Evolutionary conservation across 306 rosid genomes (phyloP).

Genomic region (Trifolium dubium): DNA sequence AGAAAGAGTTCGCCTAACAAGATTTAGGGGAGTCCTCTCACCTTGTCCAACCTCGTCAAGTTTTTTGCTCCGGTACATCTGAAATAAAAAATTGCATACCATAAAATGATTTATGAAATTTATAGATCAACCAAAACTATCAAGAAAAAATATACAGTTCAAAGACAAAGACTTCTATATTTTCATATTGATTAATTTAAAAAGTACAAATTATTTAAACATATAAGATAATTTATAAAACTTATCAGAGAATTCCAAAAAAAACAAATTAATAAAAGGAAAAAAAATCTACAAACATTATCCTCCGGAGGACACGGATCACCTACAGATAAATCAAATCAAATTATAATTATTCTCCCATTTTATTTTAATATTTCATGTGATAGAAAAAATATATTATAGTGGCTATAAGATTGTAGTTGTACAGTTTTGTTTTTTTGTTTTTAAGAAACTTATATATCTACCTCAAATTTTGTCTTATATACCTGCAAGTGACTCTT

Average conservation of each 20-base stretch:
- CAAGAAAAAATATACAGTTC: background rate
- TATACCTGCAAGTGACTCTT: constrained; percentile 93
- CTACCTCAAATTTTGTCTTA: constrained; percentile 1
- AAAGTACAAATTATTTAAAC: background rate
- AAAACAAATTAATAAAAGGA: background rate
- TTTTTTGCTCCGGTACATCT: constrained; percentile 97
- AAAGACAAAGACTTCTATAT: background rate
- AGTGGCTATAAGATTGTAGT: background rate
- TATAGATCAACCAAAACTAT: background rate
- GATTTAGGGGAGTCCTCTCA: constrained; percentile 7
- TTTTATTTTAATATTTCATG: background rate
- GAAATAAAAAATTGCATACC: constrained; percentile 22
- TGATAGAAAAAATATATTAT: background rate
- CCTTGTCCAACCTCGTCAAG: constrained; percentile 90
- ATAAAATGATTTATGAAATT: background rate
- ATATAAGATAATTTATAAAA: background rate
- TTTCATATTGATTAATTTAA: background rate
- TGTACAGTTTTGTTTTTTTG: background rate
- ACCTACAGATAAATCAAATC: background rate
- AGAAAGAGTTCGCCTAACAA: background rate
- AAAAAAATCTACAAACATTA: background rate
- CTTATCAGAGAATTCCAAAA: background rate
- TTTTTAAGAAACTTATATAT: background rate
- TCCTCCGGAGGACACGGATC: constrained; percentile 3
- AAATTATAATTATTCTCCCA: background rate